Evolutionary conservation across 2,329 filamentous ascomycete genomes (phyloP).

Genomic region (Colletotrichum costaricense): DNA sequence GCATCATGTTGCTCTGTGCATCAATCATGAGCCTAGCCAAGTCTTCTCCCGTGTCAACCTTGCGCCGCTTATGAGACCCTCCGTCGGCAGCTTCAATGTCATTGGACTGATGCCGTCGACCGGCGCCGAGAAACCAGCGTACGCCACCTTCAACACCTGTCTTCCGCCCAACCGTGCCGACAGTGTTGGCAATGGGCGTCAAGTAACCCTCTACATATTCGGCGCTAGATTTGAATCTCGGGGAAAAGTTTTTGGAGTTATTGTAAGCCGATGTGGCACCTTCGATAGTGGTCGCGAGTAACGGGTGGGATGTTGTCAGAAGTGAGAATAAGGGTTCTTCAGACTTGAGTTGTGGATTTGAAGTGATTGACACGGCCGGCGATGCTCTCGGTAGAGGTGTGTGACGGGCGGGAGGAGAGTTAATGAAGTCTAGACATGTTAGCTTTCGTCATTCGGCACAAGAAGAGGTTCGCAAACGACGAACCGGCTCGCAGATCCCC

Average conservation of each 20-base stretch:
- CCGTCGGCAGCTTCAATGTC: conserved; percentile 59
- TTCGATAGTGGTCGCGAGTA: conserved; percentile 86
- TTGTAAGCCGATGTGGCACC: conserved; percentile 88
- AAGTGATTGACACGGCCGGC: conserved; percentile 48
- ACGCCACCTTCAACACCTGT: conserved; percentile 91
- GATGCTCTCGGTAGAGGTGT: conserved; percentile 52
- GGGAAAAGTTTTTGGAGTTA: conserved; percentile 89
- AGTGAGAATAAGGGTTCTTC: conserved; percentile 85
- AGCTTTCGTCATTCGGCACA: background rate
- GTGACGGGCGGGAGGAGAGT: conserved; percentile 66
- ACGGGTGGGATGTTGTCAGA: conserved; percentile 87
- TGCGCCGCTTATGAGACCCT: conserved; percentile 68
- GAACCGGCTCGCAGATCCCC: conserved; percentile 80
- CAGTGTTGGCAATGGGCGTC: conserved; percentile 86
- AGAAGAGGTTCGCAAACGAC: conserved; percentile 39
- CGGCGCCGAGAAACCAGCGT: conserved; percentile 80
- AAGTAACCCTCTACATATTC: conserved; percentile 92
- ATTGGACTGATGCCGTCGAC: conserved; percentile 61
- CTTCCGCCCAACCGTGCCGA: conserved; percentile 83
- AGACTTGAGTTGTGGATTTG: conserved; percentile 47
- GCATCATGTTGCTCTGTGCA: conserved; percentile 26
- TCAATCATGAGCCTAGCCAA: conserved; percentile 33
- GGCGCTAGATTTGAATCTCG: conserved; percentile 87
- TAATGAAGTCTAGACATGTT: conserved; percentile 68
- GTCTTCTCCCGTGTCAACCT: conserved; percentile 58